Conservation (phyloP, 306 rosid genomes). For the Echinosophora koreensis region DNA sequence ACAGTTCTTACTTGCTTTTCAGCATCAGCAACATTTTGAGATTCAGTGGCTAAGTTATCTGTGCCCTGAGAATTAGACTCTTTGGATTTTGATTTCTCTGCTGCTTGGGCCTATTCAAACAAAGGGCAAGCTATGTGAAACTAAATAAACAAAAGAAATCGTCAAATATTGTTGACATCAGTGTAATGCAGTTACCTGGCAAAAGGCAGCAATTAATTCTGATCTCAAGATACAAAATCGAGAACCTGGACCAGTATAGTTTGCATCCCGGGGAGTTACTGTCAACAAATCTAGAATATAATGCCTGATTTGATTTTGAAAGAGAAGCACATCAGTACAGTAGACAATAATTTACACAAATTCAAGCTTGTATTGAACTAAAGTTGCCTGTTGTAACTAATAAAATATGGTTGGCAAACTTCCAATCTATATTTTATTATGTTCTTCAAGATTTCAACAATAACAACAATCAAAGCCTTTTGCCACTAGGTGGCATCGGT, state of each 20-base stretch:
- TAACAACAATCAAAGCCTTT: too few relatives aligned
- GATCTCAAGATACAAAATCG: constrained; percentile 91
- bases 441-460: too few relatives aligned
- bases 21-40: constrained; percentile 51
- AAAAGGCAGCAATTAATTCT: constrained; percentile 84
- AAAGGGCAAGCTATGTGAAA: constrained; percentile 35
- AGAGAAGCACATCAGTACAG: constrained; percentile 31
- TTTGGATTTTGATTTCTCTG: constrained; percentile 64
- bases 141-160: constrained; percentile 22
- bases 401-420: constrained; percentile 3
- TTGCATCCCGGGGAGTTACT: constrained; percentile 98
- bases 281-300: constrained; percentile 98
- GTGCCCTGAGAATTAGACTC: constrained; percentile 56
- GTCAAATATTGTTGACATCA: constrained; percentile 1
- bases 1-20: constrained; percentile 55
- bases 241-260: constrained; percentile 84
- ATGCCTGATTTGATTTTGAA: constrained; percentile 65
- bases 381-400: neutral
- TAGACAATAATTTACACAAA: constrained; percentile 2
- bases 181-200: constrained; percentile 65
- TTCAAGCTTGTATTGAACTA: too few relatives aligned
- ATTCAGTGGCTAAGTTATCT: constrained; percentile 47
- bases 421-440: neutral
- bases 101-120: constrained; percentile 69
- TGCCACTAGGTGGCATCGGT: too few relatives aligned